A percentile compares a stretch with the other conserved stretches of the same genome.
Evolutionary conservation across 106 monocot genomes (phyloP).

Genomic region (Xerophyta viscosa): DNA sequence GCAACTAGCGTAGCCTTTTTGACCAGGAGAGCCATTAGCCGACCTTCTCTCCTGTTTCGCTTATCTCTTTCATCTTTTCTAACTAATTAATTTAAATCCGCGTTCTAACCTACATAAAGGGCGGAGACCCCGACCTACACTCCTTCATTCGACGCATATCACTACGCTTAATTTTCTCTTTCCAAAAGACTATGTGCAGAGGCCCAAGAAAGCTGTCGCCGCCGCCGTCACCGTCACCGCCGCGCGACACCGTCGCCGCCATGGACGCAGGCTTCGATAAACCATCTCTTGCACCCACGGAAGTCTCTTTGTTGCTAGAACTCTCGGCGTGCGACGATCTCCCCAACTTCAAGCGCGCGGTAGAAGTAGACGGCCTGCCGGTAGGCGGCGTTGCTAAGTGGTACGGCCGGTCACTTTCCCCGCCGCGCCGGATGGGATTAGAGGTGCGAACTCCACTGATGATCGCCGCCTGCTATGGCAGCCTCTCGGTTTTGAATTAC

Average conservation of each 20-base stretch:
- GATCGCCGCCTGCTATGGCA: constrained; percentile 74
- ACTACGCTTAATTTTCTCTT: not conserved
- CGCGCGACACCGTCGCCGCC: not conserved
- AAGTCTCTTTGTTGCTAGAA: not conserved
- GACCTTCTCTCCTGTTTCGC: constrained; percentile 16
- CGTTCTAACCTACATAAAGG: not conserved
- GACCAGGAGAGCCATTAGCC: not conserved
- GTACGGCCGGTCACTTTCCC: constrained; percentile 45
- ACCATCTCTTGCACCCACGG: not conserved
- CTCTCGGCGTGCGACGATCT: constrained; percentile 11
- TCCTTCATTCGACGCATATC: not conserved
- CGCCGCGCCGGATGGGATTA: constrained; percentile 19
- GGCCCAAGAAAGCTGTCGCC: not conserved
- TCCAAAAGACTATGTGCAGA: constrained; percentile 6
- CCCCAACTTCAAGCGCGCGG: constrained; percentile 22
- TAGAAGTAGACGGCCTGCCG: not conserved
- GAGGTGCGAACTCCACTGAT: constrained; percentile 56
- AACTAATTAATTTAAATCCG: not conserved
- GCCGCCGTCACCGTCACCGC: not conserved
- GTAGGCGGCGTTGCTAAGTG: constrained; percentile 17
- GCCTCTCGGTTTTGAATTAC: constrained; percentile 42
- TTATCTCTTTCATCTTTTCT: constrained; percentile 11
- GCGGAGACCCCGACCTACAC: not conserved
- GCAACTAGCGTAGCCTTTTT: not conserved
- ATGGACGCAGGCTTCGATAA: not conserved